Evolutionary conservation across 306 rosid genomes (phyloP), one percentile per base, ranked within the genome.

Genomic region (Nissolia schottii): DNA sequence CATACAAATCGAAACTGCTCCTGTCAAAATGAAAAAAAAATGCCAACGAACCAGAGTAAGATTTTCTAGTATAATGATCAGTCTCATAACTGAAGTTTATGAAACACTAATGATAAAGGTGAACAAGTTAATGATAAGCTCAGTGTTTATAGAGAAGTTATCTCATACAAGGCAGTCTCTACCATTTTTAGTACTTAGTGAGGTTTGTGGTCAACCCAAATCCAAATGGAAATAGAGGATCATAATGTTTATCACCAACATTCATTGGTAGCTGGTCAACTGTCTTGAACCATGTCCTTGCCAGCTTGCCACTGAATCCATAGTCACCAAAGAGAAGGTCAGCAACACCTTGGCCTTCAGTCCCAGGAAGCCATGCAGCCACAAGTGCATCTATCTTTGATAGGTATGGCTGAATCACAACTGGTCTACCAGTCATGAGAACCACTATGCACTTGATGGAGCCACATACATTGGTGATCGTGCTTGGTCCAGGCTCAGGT

Each of bases 311-410:
- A 3, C 85, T 81, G 85, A 92, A 92, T 64, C 90, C 92, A 29
- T 83, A 83, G 64, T 92, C 92, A 43, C 96, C 98, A 59, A 87
- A 92, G 31, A 88, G 71, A 40, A 81, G 41, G 24, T 93, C 96
- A 28, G 87, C 80, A 37, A 91, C 85, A 51, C 97, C 97, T 81
- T 91, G 97, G 67, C 97, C 97, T 87, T 89, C 97, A n/a, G 96
- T 88, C 15, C 97, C 97, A 0, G 97, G 97, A 64, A 91, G 97
- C 97, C 97, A 91, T 27, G 97, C 96, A 7, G 96, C 91, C 10
- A 89, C 96, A 65, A 91, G 92, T n/a, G 92, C 89, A 4, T 91
- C 89, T 34, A 86, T 74, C 67, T 69, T 55, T 20, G 85, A 78
- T 5, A 91, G 79, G 56, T 87, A 81, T 3, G 96, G 97, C 70